These are phyloP conservation scores for Claviceps cyperi DNA, from an alignment of 2,329 filamentous ascomycete species.

Conservation along the genomic window DNA sequence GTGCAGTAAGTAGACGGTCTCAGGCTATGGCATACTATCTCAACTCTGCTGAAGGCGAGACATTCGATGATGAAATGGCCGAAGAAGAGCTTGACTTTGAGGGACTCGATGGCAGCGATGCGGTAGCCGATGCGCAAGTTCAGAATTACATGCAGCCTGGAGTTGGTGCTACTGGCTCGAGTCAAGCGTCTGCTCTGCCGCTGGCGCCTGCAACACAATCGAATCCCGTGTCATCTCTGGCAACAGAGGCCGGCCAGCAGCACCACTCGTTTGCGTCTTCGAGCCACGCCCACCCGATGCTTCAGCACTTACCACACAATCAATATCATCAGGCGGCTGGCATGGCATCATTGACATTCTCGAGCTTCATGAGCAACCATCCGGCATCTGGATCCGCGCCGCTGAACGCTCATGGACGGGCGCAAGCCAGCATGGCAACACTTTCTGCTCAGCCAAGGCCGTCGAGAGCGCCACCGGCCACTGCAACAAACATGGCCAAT, in stretches of 20 bases:
- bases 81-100: slow-evolving; percentile 32
- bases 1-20: slow-evolving; percentile 6
- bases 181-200: not conserved
- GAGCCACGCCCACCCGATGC: slow-evolving; percentile 8
- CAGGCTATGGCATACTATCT: slow-evolving; percentile 9
- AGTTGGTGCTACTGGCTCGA: not conserved
- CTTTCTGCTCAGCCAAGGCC: slow-evolving; percentile 11
- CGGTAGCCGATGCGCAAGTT: slow-evolving; percentile 20
- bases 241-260: slow-evolving; percentile 14
- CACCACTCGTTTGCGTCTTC: slow-evolving; percentile 10
- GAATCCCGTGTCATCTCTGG: slow-evolving; percentile 16
- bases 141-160: slow-evolving; percentile 10
- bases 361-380: slow-evolving; percentile 17
- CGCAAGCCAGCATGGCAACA: slow-evolving; percentile 18
- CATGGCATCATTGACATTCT: slow-evolving; percentile 11
- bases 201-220: slow-evolving; percentile 8
- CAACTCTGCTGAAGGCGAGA: slow-evolving; percentile 16
- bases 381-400: slow-evolving; percentile 9
- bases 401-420: slow-evolving; percentile 9
- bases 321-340: slow-evolving; percentile 3
- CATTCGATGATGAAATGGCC: slow-evolving; percentile 27
- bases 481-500: not conserved
- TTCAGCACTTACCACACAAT: slow-evolving; percentile 8
- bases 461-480: slow-evolving; percentile 8
- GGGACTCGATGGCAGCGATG: slow-evolving; percentile 24